Evolutionary conservation across 2,329 filamentous ascomycete genomes (phyloP).

Genomic region (Arthrobotrys pseudoclavata): DNA sequence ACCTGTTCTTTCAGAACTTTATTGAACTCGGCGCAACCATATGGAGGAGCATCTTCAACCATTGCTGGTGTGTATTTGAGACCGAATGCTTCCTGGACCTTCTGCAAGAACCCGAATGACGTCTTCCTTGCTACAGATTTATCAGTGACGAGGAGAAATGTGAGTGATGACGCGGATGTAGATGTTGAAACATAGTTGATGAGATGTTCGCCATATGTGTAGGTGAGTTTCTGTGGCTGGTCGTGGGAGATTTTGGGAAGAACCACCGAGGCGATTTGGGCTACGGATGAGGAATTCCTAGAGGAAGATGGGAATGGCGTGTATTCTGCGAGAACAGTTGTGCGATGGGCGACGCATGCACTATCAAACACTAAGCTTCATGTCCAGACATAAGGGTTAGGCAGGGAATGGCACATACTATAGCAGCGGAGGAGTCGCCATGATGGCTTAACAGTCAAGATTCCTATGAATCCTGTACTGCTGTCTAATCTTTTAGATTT

Average conservation of each 20-base stretch:
- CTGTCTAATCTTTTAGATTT: background rate
- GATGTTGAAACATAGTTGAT: slow-evolving; percentile 95
- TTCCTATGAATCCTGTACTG: background rate
- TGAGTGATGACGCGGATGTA: slow-evolving; percentile 75
- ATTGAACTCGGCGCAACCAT: slow-evolving; percentile 92
- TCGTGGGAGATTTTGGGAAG: slow-evolving; percentile 92
- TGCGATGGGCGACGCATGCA: slow-evolving; percentile 93
- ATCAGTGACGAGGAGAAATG: slow-evolving; percentile 90
- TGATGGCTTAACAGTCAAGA: slow-evolving; percentile 3
- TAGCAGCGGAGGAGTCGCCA: slow-evolving; percentile 61
- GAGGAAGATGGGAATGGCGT: slow-evolving; percentile 79
- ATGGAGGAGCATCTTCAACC: slow-evolving; percentile 82
- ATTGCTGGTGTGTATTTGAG: slow-evolving; percentile 74
- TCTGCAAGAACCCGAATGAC: slow-evolving; percentile 90
- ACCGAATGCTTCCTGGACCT: slow-evolving; percentile 90
- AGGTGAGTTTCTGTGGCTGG: slow-evolving; percentile 87
- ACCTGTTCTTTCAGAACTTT: slow-evolving; percentile 64
- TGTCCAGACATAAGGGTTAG: slow-evolving; percentile 22
- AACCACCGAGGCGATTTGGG: slow-evolving; percentile 83
- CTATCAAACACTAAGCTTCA: slow-evolving; percentile 68
- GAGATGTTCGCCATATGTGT: slow-evolving; percentile 90
- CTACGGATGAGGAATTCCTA: slow-evolving; percentile 79
- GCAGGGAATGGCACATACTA: slow-evolving; percentile 50
- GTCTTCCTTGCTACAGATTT: slow-evolving; percentile 85
- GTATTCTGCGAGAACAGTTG: slow-evolving; percentile 93